These are phyloP conservation scores for Porpolomopsis calyptriformis DNA, from an alignment of 768 basidiomycete genomes.

Conservation along the genomic window DNA sequence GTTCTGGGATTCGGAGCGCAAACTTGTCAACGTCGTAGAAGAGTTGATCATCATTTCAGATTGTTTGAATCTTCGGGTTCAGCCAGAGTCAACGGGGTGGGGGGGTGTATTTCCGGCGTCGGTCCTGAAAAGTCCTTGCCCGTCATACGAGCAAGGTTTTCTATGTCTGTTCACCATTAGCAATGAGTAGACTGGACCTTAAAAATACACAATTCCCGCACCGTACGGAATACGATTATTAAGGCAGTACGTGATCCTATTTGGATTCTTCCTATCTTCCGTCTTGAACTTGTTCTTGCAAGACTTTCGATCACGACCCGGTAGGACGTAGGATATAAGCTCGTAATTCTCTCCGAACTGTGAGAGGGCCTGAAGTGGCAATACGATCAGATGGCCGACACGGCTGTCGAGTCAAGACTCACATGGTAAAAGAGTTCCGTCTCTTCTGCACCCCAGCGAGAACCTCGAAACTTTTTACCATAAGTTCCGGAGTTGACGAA, in stretches of 20 bases:
- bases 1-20: not conserved
- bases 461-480: slow-evolving; percentile 68
- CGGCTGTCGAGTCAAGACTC: slow-evolving; percentile 16
- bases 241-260: slow-evolving; percentile 67
- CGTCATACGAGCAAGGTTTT: slow-evolving; percentile 65
- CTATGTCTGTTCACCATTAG: slow-evolving; percentile 44
- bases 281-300: slow-evolving; percentile 91
- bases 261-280: slow-evolving; percentile 74
- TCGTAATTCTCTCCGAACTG: slow-evolving; percentile 93
- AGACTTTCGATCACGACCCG: slow-evolving; percentile 76
- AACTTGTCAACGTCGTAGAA: not conserved
- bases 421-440: slow-evolving; percentile 85
- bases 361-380: slow-evolving; percentile 55
- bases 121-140: slow-evolving; percentile 82
- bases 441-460: slow-evolving; percentile 83
- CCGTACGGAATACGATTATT: slow-evolving; percentile 50
- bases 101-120: slow-evolving; percentile 50
- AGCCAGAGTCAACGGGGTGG: slow-evolving; percentile 23
- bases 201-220: slow-evolving; percentile 1
- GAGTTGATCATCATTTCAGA: not conserved
- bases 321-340: slow-evolving; percentile 76
- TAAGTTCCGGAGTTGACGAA: slow-evolving; percentile 82
- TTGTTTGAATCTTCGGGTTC: slow-evolving; percentile 8
- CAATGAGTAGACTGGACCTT: not conserved
- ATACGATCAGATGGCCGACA: slow-evolving; percentile 4